phyloP scores from a whole-genome alignment of 179 eudicot species.

The Nepenthes alata region DNA sequence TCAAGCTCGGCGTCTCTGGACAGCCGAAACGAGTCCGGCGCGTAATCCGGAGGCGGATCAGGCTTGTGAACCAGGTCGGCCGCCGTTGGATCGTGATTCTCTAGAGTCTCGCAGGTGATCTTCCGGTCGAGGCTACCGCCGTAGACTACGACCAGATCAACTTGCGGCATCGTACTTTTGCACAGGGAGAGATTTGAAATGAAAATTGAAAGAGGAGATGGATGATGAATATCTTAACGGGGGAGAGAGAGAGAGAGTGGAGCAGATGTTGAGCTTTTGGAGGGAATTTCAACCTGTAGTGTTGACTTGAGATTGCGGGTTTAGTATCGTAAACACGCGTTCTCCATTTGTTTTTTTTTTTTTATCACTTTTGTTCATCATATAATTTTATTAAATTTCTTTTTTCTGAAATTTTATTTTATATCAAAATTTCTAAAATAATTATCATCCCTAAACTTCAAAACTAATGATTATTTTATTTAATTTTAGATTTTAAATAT shows the following conservation, averaged over 20 bases:
- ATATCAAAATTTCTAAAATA: no score
- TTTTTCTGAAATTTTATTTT: no score
- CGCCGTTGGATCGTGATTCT: constrained; percentile 7
- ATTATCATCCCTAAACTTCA: no score
- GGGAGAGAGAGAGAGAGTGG: constrained; percentile 4
- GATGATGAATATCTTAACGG: background rate
- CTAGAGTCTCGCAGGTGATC: constrained; percentile 28
- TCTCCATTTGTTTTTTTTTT: no score
- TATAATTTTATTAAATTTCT: no score
- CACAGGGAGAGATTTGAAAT: background rate
- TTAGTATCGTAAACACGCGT: no score
- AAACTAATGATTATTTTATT: no score
- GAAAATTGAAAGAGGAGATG: background rate
- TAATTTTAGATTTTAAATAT: no score
- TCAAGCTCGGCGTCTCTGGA: constrained; percentile 69
- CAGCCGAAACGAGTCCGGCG: constrained; percentile 75
- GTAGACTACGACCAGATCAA: constrained; percentile 25
- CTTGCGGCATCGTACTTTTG: constrained; percentile 29
- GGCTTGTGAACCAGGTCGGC: background rate
- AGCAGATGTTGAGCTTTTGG: constrained; percentile 1
- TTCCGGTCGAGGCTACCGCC: constrained; percentile 22
- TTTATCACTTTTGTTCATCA: no score
- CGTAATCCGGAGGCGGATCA: constrained; percentile 21
- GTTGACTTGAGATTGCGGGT: background rate
- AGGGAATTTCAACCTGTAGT: constrained; percentile 10